Evolutionary conservation across 1,139 yeast species (phyloP), one percentile per base, ranked within the genome.

Genomic region (Yarrowia galli): DNA sequence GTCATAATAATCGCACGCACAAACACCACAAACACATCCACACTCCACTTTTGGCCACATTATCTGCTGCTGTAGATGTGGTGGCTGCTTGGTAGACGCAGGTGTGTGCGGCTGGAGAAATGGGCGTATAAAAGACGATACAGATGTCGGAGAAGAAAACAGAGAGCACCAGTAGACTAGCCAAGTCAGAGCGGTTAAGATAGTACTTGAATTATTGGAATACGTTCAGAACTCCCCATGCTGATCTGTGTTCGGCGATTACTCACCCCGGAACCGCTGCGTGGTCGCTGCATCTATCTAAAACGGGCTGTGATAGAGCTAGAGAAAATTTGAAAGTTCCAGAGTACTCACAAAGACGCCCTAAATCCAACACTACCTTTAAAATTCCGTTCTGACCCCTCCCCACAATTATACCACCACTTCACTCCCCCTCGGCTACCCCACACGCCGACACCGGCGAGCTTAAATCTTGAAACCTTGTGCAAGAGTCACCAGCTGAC

Each of bases 381-480:
- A n/a, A n/a, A n/a, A n/a, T n/a, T n/a, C n/a, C n/a, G n/a, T n/a
- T n/a, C n/a, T n/a, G n/a, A n/a, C n/a, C n/a, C 6, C 10, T 13
- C 12, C 12, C 54, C 42, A 3, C 18, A 2, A 8, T n/a, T n/a
- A n/a, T n/a, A n/a, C n/a, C n/a, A 20, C n/a, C 12, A 3, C 20
- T 10, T 12, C 6, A n/a, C 22, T n/a, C 10, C 28, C 9, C 38
- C 58, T 51, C 45, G 28, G 43, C 13, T 54, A 54, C 64, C 64
- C 64, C 64, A 58, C 64, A 58, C 64, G 64, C 64, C 64, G 64
- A 43, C 18, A 43, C 51, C 64, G 64, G 64, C 38, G 49, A 42
- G 51, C 15, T 32, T 43, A 42, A n/a, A 8, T 42, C 2, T 18
- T 12, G 13, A 28, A 58, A 43, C 45, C 28, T 28, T 28, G 12